Evolutionary conservation across 768 basidiomycete genomes (phyloP).

Genomic region (Mycena amicta): DNA sequence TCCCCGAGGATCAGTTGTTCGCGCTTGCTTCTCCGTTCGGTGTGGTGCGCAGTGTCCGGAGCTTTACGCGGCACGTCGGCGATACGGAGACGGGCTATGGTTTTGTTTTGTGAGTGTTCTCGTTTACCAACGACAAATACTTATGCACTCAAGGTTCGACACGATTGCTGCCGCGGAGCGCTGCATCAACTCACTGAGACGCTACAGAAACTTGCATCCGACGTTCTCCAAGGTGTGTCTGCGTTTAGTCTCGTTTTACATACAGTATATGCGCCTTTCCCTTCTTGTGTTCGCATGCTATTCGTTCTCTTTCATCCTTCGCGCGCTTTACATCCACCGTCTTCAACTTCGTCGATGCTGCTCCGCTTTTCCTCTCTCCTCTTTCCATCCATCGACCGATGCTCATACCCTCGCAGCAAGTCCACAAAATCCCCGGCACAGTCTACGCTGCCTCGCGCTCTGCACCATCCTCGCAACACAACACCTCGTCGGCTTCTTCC

Average conservation of each 20-base stretch:
- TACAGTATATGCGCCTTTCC: background rate
- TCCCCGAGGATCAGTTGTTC: constrained; percentile 77
- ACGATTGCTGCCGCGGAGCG: constrained; percentile 67
- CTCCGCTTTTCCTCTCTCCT: constrained; percentile 1
- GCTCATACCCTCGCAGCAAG: constrained; percentile 37
- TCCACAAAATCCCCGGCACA: constrained; percentile 86
- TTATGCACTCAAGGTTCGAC: constrained; percentile 77
- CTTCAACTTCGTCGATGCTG: background rate
- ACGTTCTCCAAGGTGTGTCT: constrained; percentile 78
- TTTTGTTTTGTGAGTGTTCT: constrained; percentile 26
- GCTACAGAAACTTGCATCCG: constrained; percentile 78
- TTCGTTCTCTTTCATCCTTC: background rate
- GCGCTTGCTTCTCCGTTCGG: constrained; percentile 75
- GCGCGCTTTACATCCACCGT: background rate
- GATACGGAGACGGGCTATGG: constrained; percentile 59
- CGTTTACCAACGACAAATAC: no score
- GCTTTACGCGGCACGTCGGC: constrained; percentile 81
- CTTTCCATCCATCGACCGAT: no score
- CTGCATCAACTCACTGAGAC: constrained; percentile 72
- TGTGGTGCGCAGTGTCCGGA: constrained; percentile 73
- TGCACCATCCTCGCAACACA: constrained; percentile 21
- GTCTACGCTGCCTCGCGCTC: constrained; percentile 48
- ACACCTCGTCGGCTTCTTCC: constrained; percentile 1
- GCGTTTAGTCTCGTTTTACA: constrained; percentile 4
- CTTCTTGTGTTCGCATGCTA: constrained; percentile 1